Percentiles rank a stretch among this genome's conserved stretches.
Evolutionary conservation across 768 basidiomycete genomes (phyloP).

Genomic region (Lentinula raphanica): DNA sequence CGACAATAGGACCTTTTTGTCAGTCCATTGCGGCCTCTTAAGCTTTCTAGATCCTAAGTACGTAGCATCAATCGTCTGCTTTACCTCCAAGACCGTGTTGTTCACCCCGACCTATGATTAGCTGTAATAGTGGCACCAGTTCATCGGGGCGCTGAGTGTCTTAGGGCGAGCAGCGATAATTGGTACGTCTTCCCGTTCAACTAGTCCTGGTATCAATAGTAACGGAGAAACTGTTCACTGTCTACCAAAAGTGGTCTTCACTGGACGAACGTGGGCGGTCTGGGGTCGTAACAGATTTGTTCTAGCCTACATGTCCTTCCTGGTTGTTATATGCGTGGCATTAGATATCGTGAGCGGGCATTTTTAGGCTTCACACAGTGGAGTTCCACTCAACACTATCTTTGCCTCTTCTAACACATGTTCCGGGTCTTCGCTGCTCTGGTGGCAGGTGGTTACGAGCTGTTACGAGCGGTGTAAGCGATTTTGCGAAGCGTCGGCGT

Average conservation of each 20-base stretch:
- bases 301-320: constrained; percentile 13
- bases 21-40: no score
- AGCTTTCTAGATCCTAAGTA: no score
- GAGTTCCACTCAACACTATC: not conserved
- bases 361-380: not conserved
- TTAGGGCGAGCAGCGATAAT: constrained; percentile 23
- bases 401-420: constrained; percentile 10
- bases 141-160: constrained; percentile 24
- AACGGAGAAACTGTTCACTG: not conserved
- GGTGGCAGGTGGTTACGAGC: no score
- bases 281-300: constrained; percentile 14
- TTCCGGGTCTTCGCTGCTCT: constrained; percentile 14
- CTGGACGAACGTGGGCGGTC: constrained; percentile 18
- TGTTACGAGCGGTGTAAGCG: no score
- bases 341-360: constrained; percentile 18
- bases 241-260: constrained; percentile 9
- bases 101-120: not conserved
- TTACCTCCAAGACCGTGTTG: not conserved
- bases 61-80: no score
- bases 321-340: constrained; percentile 18
- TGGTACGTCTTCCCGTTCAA: constrained; percentile 11
- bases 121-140: constrained; percentile 23
- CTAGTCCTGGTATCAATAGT: not conserved
- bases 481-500: no score
- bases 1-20: no score